Evolutionary conservation across 176 grass and related monocot genomes (phyloP), one percentile per base, ranked within the genome.

Genomic region (Neostapfia colusana): DNA sequence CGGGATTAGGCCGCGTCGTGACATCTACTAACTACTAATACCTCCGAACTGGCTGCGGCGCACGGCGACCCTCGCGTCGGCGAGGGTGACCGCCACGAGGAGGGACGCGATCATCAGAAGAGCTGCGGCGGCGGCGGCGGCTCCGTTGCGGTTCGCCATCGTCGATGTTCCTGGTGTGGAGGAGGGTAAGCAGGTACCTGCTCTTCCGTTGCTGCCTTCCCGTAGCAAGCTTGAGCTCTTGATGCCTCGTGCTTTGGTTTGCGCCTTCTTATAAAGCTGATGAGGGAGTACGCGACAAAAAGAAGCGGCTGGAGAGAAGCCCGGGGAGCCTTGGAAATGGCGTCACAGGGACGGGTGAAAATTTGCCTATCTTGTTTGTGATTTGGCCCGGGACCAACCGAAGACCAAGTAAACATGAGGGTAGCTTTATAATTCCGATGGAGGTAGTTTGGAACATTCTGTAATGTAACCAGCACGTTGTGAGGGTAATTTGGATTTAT

Each of bases 101-200:
- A 86, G 79, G 7, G 48, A 83, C 23, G 61, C 61, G 60, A 83
- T 44, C 67, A 87, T 54, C 67, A 87, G 65, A 5, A 86, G 72
- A n/a, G 31, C 31, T 1, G 31, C 31, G 31, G 31, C 31, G n/a
- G n/a, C n/a, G n/a, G 70, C 66, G 18, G 21, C 54, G 2, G 21
- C 21, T 57, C 54, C 54, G 0, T 58, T 21, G 23, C 25, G 9
- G 23, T 58, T 58, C 3, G 55, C 55, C 55, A 58, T 58, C 5
- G 23, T 23, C 1, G 10, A 26, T 58, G 55, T 58, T 57, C 51
- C 20, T 1, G 51, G 51, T 7, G 51, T 10, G 16, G 45, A 1
- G 23, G 55, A 58, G 55, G 0, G 55, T 18, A 10, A 12, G 55
- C 9, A 58, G n/a, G 10, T 11, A 58, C 23, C 31, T 31, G 31